Percentiles rank a stretch among this genome's conserved stretches.
phyloP scores from a whole-genome alignment of 257 asterid genomes.

The Solanum raphanifolium region DNA sequence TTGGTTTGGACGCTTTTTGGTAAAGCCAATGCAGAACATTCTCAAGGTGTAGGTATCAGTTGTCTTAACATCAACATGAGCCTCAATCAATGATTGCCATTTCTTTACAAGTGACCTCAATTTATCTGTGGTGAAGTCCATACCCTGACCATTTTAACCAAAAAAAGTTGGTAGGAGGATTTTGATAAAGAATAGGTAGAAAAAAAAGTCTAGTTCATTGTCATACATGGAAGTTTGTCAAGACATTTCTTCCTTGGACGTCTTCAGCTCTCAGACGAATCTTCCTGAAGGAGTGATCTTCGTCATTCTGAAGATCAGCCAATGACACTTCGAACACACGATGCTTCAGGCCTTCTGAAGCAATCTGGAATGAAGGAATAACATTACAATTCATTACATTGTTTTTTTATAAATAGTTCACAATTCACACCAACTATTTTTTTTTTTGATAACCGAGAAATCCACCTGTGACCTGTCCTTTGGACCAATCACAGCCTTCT shows the following conservation, averaged over 20 bases:
- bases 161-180: not conserved
- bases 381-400: not conserved
- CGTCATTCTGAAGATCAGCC: conserved; percentile 84
- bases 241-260: conserved; percentile 76
- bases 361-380: conserved; percentile 30
- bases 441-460: no score
- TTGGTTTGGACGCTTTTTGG: conserved; percentile 78
- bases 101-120: conserved; percentile 71
- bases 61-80: conserved; percentile 86
- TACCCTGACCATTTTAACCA: conserved; percentile 35
- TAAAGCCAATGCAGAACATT: conserved; percentile 80
- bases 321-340: conserved; percentile 76
- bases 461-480: no score
- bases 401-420: not conserved
- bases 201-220: not conserved
- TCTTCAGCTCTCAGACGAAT: conserved; percentile 83
- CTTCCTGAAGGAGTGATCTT: conserved; percentile 78
- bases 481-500: no score
- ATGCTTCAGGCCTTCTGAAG: conserved; percentile 89
- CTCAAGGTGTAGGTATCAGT: conserved; percentile 55
- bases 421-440: not conserved
- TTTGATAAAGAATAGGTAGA: not conserved
- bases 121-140: conserved; percentile 73
- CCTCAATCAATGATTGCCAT: conserved; percentile 73
- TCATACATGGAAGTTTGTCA: conserved; percentile 70